These are phyloP conservation scores for Penicillium cosmopolitanum DNA, from an alignment of 495 filamentous ascomycete genomes.

Conservation along the genomic window DNA sequence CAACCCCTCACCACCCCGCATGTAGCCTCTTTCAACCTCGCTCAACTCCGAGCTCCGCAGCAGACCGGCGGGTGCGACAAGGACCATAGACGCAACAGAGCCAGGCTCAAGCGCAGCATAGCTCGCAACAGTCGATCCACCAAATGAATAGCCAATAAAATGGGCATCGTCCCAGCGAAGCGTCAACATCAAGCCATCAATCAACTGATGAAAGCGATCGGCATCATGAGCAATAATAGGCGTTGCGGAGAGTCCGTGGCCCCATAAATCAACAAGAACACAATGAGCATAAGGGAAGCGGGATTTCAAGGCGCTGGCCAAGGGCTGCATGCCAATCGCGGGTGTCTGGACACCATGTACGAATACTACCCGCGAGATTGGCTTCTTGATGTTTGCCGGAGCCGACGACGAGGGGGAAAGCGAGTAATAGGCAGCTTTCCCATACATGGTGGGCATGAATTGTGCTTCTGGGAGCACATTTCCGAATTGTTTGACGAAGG, in stretches of 20 bases:
- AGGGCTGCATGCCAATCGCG: conserved; percentile 39
- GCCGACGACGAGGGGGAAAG: conserved; percentile 21
- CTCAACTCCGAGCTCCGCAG: conserved; percentile 19
- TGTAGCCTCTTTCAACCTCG: conserved; percentile 24
- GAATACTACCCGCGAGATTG: conserved; percentile 31
- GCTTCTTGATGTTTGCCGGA: background rate
- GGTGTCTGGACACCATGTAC: conserved; percentile 43
- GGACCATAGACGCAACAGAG: conserved; percentile 32
- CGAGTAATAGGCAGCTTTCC: conserved; percentile 42
- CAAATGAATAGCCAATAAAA: conserved; percentile 44
- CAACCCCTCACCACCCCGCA: conserved; percentile 31
- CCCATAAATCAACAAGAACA: conserved; percentile 42
- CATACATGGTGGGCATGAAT: conserved; percentile 35
- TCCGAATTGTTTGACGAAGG: conserved; percentile 41
- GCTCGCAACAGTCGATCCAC: conserved; percentile 33
- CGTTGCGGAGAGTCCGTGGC: conserved; percentile 42
- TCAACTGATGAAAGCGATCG: conserved; percentile 31
- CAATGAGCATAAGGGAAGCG: conserved; percentile 36
- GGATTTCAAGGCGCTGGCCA: conserved; percentile 32
- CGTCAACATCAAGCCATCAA: conserved; percentile 26
- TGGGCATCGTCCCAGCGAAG: conserved; percentile 37
- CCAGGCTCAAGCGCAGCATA: conserved; percentile 31
- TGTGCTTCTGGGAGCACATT: conserved; percentile 38
- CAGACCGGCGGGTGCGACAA: conserved; percentile 43
- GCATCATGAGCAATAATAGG: conserved; percentile 31